Conservation (phyloP, 2,329 filamentous ascomycete species). For the Aciculosporium take region DNA sequence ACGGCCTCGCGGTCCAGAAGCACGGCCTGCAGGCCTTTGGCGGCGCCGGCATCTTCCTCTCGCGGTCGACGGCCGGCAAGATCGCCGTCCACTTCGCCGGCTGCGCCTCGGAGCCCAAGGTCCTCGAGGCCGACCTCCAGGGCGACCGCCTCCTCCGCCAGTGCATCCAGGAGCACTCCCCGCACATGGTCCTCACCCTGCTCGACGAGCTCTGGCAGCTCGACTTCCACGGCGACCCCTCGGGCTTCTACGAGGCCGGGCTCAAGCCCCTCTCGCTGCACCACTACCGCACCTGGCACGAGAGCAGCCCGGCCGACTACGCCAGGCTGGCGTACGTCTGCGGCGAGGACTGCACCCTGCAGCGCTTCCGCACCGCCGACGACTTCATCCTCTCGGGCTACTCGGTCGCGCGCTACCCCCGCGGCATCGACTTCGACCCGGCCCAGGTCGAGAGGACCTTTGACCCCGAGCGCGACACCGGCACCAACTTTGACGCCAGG, state of each 20-base stretch:
- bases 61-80: constrained; percentile 30
- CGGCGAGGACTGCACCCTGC: constrained; percentile 39
- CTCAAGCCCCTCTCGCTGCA: constrained; percentile 45
- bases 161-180: constrained; percentile 47
- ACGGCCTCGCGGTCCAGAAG: constrained; percentile 40
- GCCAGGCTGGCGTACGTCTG: constrained; percentile 34
- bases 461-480: constrained; percentile 29
- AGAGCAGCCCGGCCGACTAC: constrained; percentile 38
- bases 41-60: constrained; percentile 48
- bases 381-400: constrained; percentile 43
- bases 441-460: constrained; percentile 39
- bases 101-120: constrained; percentile 25
- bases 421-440: constrained; percentile 32
- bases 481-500: constrained; percentile 34
- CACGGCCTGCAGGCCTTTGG: constrained; percentile 50
- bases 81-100: constrained; percentile 28
- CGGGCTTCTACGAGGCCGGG: constrained; percentile 48
- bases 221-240: constrained; percentile 43
- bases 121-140: constrained; percentile 1
- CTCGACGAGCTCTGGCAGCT: constrained; percentile 45
- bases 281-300: constrained; percentile 48
- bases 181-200: constrained; percentile 39
- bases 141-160: constrained; percentile 5
- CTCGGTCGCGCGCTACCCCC: constrained; percentile 41
- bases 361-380: constrained; percentile 40